A percentile compares a stretch with the other conserved stretches of the same genome.
Conservation (phyloP, 2,329 filamentous ascomycete species). For the Fusarium tricinctum region DNA sequence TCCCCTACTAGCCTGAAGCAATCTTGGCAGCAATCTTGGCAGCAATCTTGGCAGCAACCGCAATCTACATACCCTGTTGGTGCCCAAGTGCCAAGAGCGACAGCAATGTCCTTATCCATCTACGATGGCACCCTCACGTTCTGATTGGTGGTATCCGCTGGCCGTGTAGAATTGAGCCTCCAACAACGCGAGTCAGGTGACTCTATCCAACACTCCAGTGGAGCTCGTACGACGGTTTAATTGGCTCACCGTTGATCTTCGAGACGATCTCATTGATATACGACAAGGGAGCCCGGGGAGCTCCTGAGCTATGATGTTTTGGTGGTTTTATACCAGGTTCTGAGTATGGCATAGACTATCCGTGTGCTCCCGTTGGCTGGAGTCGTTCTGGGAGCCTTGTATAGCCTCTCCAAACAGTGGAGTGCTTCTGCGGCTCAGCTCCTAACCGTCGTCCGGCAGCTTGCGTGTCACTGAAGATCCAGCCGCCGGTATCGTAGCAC, state of each 20-base stretch:
- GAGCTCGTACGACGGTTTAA: conserved; percentile 5
- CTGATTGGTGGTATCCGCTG: background rate
- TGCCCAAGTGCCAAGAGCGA: conserved; percentile 1
- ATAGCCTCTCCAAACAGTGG: background rate
- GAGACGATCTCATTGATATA: conserved; percentile 27
- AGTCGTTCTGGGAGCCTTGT: background rate
- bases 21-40: conserved; percentile 14
- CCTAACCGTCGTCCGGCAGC: conserved; percentile 14
- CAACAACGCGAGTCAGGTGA: conserved; percentile 27
- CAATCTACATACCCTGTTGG: conserved; percentile 19
- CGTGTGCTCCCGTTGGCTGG: background rate
- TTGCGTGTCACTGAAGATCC: conserved; percentile 38
- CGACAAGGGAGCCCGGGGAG: conserved; percentile 13
- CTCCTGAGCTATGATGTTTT: conserved; percentile 8
- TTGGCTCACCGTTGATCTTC: conserved; percentile 38
- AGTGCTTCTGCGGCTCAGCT: conserved; percentile 16
- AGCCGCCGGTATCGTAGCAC: conserved; percentile 3
- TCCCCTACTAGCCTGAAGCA: conserved; percentile 11
- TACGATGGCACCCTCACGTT: conserved; percentile 2
- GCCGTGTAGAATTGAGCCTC: conserved; percentile 22
- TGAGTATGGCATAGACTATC: background rate
- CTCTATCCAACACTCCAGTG: conserved; percentile 1
- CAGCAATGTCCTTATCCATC: conserved; percentile 2
- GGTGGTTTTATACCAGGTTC: conserved; percentile 2
- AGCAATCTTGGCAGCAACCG: conserved; percentile 12